Base-by-base conservation (phyloP, 2,329 filamentous ascomycete genomes). In the Colletotrichum theobromicola region DNA sequence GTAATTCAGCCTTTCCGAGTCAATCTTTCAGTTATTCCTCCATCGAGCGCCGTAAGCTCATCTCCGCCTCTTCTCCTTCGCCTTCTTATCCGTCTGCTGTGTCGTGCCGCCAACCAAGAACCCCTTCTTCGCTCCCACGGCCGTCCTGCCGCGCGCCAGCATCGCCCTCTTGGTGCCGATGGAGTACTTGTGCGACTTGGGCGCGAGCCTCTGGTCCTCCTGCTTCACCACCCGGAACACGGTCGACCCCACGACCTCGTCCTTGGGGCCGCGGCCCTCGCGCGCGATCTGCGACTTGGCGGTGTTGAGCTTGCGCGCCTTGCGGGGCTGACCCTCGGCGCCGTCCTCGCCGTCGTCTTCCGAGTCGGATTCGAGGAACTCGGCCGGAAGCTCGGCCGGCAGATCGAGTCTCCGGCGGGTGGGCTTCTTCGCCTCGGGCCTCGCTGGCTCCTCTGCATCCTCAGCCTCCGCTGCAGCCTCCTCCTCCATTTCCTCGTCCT, bases 301-400 rank as follows among this genome's bases (percentile, higher is more conserved):
- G 8, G 80, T 82, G 34, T 84, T 82, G 63, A 90, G 83, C 75
- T 83, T 88, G 74, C 87, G 85, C 78, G 84, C 86, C 81, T 85
- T 88, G 35, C 74, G 70, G 24, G 70, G 84, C 79, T 76, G 77
- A 79, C 66, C 30, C 77, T 75, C 50, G 64, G 71, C 77, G 35
- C 76, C 77, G n/a, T 77, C 76, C 34, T 76, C 77, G 8, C 81
- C 82, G 24, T 85, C 84, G 63, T 83, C 82, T 26, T 89, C 87
- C 57, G 84, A 84, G 58, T 88, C 87, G 2, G 89, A 90, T 76
- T 90, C 88, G 34, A 92, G 84, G 74, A 90, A 86, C 76, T 90
- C 89, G 35, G 84, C 86, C 1, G 90, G 90, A 2, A 92, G 85
- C 13, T 88, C 80, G 50, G 85, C 82, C 2, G 89, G 87, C 4